These are phyloP conservation scores for Boletus rex-veris DNA, from an alignment of 768 basidiomycete species.

Conservation along the genomic window DNA sequence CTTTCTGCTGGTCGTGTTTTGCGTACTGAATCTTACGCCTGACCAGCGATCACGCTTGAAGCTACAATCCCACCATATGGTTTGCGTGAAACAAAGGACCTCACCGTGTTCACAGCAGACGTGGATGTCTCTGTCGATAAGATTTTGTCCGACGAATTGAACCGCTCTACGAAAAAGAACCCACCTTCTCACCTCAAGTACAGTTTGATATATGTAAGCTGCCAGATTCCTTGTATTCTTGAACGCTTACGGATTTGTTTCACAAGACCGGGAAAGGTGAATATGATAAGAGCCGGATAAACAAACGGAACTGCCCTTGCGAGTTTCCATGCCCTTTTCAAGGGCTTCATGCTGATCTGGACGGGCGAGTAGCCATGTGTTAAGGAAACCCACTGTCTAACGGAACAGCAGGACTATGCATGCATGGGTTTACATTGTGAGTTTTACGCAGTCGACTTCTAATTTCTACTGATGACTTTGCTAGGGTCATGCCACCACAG, in stretches of 20 bases:
- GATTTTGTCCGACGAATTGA: not conserved
- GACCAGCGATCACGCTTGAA: not conserved
- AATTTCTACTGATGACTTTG: not conserved
- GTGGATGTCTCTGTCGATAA: not conserved
- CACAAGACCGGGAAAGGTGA: not conserved
- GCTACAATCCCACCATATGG: not conserved
- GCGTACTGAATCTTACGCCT: not conserved
- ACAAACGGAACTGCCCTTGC: not conserved
- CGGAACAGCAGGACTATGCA: not conserved
- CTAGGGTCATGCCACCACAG: conserved; percentile 1
- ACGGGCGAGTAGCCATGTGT: not conserved
- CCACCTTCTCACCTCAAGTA: not conserved
- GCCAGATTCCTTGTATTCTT: not conserved
- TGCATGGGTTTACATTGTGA: not conserved
- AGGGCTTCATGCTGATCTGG: not conserved
- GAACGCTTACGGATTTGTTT: not conserved
- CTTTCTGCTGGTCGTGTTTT: no score
- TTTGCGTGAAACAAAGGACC: not conserved
- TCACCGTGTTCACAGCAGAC: not conserved
- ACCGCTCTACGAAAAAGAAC: not conserved
- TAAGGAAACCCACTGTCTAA: not conserved
- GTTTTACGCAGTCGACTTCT: not conserved
- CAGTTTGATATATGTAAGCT: not conserved
- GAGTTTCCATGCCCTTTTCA: not conserved
- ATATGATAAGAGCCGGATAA: not conserved